phyloP scores from a whole-genome alignment of 2,329 filamentous ascomycete species.

The Alternaria hordeiaustralica region DNA sequence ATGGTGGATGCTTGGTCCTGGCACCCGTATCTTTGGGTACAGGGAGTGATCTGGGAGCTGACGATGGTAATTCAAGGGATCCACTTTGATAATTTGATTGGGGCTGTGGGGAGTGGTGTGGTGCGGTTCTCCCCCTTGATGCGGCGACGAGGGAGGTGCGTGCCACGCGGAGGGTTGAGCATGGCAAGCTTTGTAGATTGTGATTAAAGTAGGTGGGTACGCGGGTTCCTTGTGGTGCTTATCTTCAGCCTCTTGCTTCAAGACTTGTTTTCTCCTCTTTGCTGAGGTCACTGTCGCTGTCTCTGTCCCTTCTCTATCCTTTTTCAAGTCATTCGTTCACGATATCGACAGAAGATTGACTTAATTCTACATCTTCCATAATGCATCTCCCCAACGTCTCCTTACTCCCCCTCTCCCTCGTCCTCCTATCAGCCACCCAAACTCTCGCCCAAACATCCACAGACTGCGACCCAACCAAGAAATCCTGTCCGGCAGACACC shows the following conservation, averaged over 20 bases:
- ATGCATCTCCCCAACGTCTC: background rate
- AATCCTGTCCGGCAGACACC: conserved; percentile 48
- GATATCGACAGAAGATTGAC: background rate
- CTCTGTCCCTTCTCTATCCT: background rate
- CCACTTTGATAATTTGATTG: background rate
- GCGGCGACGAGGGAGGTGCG: background rate
- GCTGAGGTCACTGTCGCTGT: background rate
- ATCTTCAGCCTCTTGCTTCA: background rate
- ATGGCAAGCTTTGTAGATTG: background rate
- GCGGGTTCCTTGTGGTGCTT: background rate
- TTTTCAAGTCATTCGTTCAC: background rate
- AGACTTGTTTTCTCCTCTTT: background rate
- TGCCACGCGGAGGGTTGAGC: background rate
- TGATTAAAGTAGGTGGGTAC: background rate
- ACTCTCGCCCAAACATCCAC: conserved; percentile 50
- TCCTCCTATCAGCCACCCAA: background rate
- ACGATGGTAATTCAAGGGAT: background rate
- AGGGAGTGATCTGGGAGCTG: background rate
- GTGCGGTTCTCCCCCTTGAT: background rate
- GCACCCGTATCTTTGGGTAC: background rate
- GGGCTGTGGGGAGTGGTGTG: background rate
- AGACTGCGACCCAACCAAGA: conserved; percentile 49
- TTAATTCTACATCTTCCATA: background rate
- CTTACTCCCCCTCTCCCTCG: background rate
- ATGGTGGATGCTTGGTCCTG: background rate